These are phyloP conservation scores for Oidium heveae DNA, from an alignment of 2,329 filamentous ascomycete genomes.

Conservation along the genomic window DNA sequence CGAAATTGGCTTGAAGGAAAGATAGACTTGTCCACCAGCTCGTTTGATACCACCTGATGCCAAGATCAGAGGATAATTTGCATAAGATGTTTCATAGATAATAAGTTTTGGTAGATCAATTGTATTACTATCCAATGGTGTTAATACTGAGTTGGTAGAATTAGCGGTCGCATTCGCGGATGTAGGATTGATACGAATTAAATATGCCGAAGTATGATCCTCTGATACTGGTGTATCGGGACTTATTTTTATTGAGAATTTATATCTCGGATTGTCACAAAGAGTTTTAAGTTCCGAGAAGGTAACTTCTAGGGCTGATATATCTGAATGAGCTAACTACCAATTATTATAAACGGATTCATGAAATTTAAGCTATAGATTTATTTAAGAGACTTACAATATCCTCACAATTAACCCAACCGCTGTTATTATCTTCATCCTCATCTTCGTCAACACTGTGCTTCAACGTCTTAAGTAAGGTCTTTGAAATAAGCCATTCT, in stretches of 20 bases:
- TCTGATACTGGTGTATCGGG: conserved; percentile 8
- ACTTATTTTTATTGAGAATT: conserved; percentile 15
- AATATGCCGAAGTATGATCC: conserved; percentile 13
- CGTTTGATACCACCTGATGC: conserved; percentile 17
- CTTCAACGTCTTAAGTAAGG: conserved; percentile 19
- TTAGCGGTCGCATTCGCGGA: conserved; percentile 4
- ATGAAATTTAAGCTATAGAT: no score
- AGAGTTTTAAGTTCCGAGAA: conserved; percentile 16
- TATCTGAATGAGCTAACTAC: conserved; percentile 16
- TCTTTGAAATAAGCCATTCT: conserved; percentile 18
- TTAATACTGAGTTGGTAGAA: conserved; percentile 9
- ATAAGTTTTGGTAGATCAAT: conserved; percentile 18
- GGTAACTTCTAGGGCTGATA: conserved; percentile 15
- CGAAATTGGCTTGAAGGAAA: conserved; percentile 13
- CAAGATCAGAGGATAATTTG: conserved; percentile 20
- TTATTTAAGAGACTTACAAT: conserved; percentile 13
- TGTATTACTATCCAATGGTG: conserved; percentile 13
- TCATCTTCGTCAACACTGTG: conserved; percentile 15
- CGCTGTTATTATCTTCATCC: conserved; percentile 17
- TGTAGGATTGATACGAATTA: conserved; percentile 14
- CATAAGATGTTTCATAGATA: conserved; percentile 21
- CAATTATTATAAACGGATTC: neutral
- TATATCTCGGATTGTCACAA: conserved; percentile 16
- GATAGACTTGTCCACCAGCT: conserved; percentile 16
- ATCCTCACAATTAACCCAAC: conserved; percentile 18